These are phyloP conservation scores for Jaltomata sinuosa DNA, from an alignment of 257 asterid species.

Conservation along the genomic window DNA sequence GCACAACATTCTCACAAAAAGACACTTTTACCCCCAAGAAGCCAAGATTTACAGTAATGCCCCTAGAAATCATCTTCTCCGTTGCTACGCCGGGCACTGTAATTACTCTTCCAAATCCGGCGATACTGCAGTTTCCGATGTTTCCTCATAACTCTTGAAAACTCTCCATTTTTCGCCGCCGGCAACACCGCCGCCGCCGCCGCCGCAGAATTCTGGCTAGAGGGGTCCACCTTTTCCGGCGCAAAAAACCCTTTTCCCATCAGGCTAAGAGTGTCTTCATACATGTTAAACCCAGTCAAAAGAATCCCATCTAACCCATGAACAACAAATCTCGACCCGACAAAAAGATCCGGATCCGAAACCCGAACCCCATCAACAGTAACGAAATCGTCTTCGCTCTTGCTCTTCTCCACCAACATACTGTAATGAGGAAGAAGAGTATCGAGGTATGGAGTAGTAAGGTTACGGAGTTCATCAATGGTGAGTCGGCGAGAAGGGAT, in stretches of 20 bases:
- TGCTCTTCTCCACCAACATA: slow-evolving; percentile 20
- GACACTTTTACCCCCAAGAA: background rate
- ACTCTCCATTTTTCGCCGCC: background rate
- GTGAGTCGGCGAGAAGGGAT: slow-evolving; percentile 39
- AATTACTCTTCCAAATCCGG: background rate
- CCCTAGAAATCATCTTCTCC: background rate
- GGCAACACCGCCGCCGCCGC: background rate
- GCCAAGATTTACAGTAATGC: background rate
- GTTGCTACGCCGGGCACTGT: background rate
- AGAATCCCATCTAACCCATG: slow-evolving; percentile 61
- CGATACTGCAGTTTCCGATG: background rate
- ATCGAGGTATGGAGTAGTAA: slow-evolving; percentile 42
- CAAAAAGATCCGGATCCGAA: slow-evolving; percentile 38
- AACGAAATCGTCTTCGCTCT: background rate
- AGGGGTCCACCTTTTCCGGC: background rate
- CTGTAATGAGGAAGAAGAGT: slow-evolving; percentile 56
- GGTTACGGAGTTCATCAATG: slow-evolving; percentile 29
- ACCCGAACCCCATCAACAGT: slow-evolving; percentile 39
- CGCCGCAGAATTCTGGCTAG: background rate
- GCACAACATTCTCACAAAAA: background rate
- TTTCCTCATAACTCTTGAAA: background rate
- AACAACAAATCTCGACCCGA: slow-evolving; percentile 42
- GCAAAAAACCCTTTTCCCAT: slow-evolving; percentile 4
- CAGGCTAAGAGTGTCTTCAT: slow-evolving; percentile 3
- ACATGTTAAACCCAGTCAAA: slow-evolving; percentile 28